Base-by-base conservation (phyloP, 176 grass and related monocot species). In the Carex scoparia region DNA sequence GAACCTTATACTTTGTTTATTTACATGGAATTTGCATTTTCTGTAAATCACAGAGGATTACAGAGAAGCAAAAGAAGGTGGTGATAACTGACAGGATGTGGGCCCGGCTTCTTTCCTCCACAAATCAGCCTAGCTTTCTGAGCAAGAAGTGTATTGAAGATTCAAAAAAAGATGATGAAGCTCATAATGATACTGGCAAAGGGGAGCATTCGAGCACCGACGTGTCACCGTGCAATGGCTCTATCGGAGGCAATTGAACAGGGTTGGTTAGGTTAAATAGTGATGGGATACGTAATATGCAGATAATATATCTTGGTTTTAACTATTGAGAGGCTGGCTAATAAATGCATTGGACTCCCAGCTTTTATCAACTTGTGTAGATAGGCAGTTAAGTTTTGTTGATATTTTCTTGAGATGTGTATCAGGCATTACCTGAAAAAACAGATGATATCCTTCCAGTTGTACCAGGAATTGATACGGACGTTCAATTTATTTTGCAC, bases 71-170 rank as follows among this genome's bases (percentile, higher is more conserved):
- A 89, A 97, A 97, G 81, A 97, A 91, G 65, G 94, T 97, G 13
- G 94, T 94, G 86, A 94, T 94, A 84, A 97, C 94, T 1, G 94
- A 97, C 62, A 87, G 94, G 75, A 97, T 97, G 94, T 97, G 94
- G 94, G 94, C 94, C 18, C 87, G 94, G 89, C 90, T 97, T 57
- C 87, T 97, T 66, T 97, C 88, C 53, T 97, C 94, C 37, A 97
- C 94, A 23, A 97, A 97, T 84, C 94, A 97, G 57, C 94, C 92
- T 10, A 94, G 94, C 64, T 97, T 97, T 88, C 79, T 97, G 27
- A 92, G 87, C 87, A 87, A 81, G 19, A 86, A 92, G 62, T 86
- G 87, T 16, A 86, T 91, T 3, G 94, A 97, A 66, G 69, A 97
- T 82, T 18, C 91, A 44, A 97, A 86, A 81, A 87, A 89, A 62